A percentile compares a stretch with the other conserved stretches of the same genome.
phyloP scores from a whole-genome alignment of 768 basidiomycete genomes.

The Lentinula detonsa region DNA sequence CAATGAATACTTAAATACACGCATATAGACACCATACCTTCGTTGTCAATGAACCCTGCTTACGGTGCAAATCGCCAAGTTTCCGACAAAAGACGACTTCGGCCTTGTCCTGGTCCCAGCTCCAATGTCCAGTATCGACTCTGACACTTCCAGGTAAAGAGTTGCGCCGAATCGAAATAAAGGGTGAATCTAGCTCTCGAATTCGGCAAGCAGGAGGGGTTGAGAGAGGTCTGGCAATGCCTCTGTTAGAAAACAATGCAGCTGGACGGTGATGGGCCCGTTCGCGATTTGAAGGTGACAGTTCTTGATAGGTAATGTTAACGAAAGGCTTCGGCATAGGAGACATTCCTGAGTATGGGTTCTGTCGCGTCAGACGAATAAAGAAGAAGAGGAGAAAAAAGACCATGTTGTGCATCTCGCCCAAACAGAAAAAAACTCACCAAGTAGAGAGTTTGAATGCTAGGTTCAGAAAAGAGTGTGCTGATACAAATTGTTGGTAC shows the following conservation, averaged over 20 bases:
- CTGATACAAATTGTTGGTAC: too few relatives aligned
- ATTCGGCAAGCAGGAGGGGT: not conserved
- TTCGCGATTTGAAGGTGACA: not conserved
- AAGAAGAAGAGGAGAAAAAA: too few relatives aligned
- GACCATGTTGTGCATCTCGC: too few relatives aligned
- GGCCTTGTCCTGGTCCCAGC: not conserved
- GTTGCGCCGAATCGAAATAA: not conserved
- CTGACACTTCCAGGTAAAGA: not conserved
- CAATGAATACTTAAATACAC: not conserved
- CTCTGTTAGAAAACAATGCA: not conserved
- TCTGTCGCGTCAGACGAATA: too few relatives aligned
- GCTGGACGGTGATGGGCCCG: not conserved
- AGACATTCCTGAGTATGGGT: not conserved
- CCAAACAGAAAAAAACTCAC: too few relatives aligned
- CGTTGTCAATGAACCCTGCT: too few relatives aligned
- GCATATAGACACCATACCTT: not conserved
- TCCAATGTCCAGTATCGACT: not conserved
- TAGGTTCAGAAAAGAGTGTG: too few relatives aligned
- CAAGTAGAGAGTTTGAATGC: too few relatives aligned
- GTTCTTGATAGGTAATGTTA: not conserved
- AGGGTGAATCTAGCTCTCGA: not conserved
- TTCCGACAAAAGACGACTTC: not conserved
- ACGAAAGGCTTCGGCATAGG: not conserved
- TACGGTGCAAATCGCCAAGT: not conserved
- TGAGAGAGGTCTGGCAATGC: not conserved